phyloP scores from a whole-genome alignment of 1,284 basidiomycete species.

The Sporisorium graminicola region DNA sequence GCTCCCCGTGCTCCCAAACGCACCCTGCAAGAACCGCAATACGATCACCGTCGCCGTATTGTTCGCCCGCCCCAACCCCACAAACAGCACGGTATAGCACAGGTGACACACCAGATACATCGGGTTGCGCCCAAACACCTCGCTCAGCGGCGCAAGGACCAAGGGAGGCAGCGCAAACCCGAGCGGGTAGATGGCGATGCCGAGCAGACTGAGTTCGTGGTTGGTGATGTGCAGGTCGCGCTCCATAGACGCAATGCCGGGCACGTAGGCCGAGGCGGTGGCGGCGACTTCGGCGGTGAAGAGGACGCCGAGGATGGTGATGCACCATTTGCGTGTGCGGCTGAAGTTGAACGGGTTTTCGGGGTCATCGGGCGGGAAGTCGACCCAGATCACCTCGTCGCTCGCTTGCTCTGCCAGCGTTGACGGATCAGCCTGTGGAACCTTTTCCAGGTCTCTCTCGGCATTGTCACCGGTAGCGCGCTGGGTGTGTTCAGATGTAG shows the following conservation, averaged over 20 bases:
- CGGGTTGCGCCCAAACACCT: conserved; percentile 81
- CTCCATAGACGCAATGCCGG: conserved; percentile 76
- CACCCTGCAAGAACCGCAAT: conserved; percentile 78
- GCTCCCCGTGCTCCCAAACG: conserved; percentile 76
- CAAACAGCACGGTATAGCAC: conserved; percentile 71
- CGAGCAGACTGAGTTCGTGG: conserved; percentile 76
- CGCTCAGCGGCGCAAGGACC: conserved; percentile 76
- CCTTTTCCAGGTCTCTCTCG: conserved; percentile 36
- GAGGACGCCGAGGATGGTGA: conserved; percentile 75
- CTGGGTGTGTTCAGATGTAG: neutral
- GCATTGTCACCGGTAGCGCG: neutral
- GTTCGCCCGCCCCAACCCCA: conserved; percentile 70
- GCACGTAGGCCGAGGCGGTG: conserved; percentile 74
- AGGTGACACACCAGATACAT: conserved; percentile 76
- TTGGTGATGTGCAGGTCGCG: conserved; percentile 76
- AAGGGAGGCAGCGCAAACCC: conserved; percentile 81
- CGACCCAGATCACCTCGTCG: conserved; percentile 72
- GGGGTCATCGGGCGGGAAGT: conserved; percentile 73
- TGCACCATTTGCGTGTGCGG: conserved; percentile 74
- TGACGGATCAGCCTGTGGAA: conserved; percentile 15
- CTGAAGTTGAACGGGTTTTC: conserved; percentile 76
- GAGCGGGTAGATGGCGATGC: conserved; percentile 73
- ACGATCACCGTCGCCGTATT: conserved; percentile 80
- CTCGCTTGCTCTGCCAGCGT: neutral
- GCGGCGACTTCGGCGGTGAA: conserved; percentile 73